Percentiles rank a stretch among this genome's conserved stretches.
These are phyloP conservation scores for Astragalus membranaceus DNA, from an alignment of 306 rosid species.

Conservation along the genomic window DNA sequence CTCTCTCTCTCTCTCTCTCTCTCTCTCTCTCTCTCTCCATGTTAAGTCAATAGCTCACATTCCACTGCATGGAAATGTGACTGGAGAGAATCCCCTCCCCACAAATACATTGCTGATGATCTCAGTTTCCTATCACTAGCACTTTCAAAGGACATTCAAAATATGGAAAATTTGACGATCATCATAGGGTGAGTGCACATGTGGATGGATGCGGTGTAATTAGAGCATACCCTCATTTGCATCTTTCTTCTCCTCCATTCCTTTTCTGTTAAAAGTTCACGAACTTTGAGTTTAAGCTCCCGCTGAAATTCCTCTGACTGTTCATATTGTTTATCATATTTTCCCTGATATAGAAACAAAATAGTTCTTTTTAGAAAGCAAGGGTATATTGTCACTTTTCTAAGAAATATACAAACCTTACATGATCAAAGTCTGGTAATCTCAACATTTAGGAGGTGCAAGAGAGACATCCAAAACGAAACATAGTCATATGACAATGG, in stretches of 20 bases:
- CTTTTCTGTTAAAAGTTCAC: constrained; percentile 91
- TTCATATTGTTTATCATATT: constrained; percentile 83
- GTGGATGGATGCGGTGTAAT: neutral
- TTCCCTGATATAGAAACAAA: constrained; percentile 51
- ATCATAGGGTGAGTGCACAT: neutral
- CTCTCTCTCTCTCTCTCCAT: too few relatives aligned
- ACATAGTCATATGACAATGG: neutral
- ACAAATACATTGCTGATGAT: too few relatives aligned
- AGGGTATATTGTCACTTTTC: neutral
- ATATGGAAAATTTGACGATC: neutral
- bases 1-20: too few relatives aligned
- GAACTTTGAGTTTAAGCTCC: constrained; percentile 84
- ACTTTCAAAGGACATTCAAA: too few relatives aligned
- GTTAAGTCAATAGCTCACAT: too few relatives aligned
- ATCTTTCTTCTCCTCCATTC: constrained; percentile 99
- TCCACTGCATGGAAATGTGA: too few relatives aligned
- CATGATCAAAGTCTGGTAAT: neutral
- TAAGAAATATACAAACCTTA: neutral
- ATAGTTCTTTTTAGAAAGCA: neutral
- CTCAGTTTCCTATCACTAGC: too few relatives aligned
- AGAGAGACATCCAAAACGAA: neutral
- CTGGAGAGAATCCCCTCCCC: too few relatives aligned
- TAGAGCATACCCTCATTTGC: constrained; percentile 87
- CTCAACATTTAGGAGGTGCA: neutral
- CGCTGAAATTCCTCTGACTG: constrained; percentile 76